Conservation (phyloP, 495 filamentous ascomycete species). For the Physcia stellaris region DNA sequence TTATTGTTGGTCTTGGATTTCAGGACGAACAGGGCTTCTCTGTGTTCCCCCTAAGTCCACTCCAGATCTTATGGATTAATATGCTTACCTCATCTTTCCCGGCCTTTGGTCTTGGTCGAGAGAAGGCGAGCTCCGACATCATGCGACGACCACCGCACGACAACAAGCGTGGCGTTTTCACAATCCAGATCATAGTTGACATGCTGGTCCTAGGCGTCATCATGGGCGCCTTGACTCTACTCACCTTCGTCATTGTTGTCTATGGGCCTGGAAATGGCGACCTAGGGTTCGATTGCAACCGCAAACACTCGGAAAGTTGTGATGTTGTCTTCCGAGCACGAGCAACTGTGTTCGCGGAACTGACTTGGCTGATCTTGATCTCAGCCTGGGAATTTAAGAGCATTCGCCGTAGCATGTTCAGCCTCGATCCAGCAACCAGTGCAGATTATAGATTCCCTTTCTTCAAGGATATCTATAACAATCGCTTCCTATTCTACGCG, state of each 20-base stretch:
- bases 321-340: constrained; percentile 58
- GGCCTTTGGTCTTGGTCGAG: constrained; percentile 61
- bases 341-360: constrained; percentile 60
- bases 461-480: constrained; percentile 52
- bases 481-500: constrained; percentile 63
- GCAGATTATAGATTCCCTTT: constrained; percentile 34
- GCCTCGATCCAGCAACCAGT: constrained; percentile 38
- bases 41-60: constrained; percentile 60
- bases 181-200: constrained; percentile 52
- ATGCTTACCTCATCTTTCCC: constrained; percentile 64
- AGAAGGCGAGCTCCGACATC: constrained; percentile 50
- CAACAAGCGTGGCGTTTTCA: constrained; percentile 55
- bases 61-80: constrained; percentile 70
- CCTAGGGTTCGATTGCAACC: constrained; percentile 56
- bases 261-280: constrained; percentile 46
- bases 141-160: constrained; percentile 61
- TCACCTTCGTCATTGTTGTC: constrained; percentile 54
- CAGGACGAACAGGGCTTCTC: constrained; percentile 49
- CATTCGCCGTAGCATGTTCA: constrained; percentile 56
- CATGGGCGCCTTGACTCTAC: constrained; percentile 53
- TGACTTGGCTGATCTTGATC: constrained; percentile 61
- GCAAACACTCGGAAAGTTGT: constrained; percentile 38
- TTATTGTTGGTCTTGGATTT: constrained; percentile 60
- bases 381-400: constrained; percentile 66
- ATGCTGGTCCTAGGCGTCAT: constrained; percentile 66